These are phyloP conservation scores for Penicillium herquei DNA, from an alignment of 495 filamentous ascomycete species.

Conservation along the genomic window DNA sequence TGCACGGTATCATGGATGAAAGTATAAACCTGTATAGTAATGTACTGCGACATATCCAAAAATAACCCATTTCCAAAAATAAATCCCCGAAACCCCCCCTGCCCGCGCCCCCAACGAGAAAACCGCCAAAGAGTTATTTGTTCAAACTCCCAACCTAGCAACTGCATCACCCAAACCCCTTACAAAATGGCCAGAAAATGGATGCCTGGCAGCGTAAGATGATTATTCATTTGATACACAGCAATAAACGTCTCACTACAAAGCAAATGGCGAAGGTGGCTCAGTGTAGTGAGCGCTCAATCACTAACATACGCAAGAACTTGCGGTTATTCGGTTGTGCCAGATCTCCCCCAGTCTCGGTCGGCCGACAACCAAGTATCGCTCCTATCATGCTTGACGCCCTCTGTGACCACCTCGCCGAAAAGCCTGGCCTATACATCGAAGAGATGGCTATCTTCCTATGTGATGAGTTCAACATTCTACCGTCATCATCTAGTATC, in stretches of 20 bases:
- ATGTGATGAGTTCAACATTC: not conserved
- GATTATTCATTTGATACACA: constrained; percentile 7
- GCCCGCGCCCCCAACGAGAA: no score
- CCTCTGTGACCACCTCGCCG: constrained; percentile 11
- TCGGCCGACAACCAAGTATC: constrained; percentile 1
- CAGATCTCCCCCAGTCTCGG: not conserved
- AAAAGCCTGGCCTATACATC: constrained; percentile 12
- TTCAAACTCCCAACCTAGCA: no score
- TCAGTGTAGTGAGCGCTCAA: not conserved
- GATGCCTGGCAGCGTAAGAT: constrained; percentile 5
- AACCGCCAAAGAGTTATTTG: no score
- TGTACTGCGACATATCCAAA: no score
- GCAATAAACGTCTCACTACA: constrained; percentile 8
- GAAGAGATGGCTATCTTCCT: constrained; percentile 15
- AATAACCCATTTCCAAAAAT: no score
- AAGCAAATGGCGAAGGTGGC: constrained; percentile 8
- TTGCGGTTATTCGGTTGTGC: not conserved
- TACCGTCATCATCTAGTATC: constrained; percentile 14
- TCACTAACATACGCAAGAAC: not conserved
- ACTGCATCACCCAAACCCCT: not conserved
- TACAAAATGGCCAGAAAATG: constrained; percentile 11
- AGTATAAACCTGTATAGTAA: no score
- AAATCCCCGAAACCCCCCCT: no score
- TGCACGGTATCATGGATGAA: no score
- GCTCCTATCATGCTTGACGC: constrained; percentile 21